These are phyloP conservation scores for Ogataea methylovora DNA, from an alignment of 805 yeast species.

Conservation along the genomic window DNA sequence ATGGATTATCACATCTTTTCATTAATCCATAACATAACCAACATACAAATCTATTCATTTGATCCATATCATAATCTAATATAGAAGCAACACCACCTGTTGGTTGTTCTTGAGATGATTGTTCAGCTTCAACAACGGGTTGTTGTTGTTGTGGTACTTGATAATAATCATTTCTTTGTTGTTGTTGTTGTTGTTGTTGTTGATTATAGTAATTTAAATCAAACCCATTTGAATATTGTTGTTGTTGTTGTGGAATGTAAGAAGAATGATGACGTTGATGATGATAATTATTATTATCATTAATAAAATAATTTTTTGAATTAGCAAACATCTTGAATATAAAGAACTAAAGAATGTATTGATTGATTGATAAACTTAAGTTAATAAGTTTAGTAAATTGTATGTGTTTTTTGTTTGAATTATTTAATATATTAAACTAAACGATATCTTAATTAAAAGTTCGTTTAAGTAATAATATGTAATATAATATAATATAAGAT, in stretches of 20 bases:
- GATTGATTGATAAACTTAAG: too few relatives aligned
- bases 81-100: slow-evolving; percentile 73
- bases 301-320: background rate
- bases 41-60: slow-evolving; percentile 75
- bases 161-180: background rate
- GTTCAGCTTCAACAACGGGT: slow-evolving; percentile 26
- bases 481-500: background rate
- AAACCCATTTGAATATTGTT: background rate
- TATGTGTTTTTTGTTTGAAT: background rate
- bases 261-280: too few relatives aligned
- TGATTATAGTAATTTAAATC: background rate
- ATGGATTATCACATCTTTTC: slow-evolving; percentile 40
- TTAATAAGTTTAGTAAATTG: background rate
- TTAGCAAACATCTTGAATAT: background rate
- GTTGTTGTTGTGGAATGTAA: too few relatives aligned
- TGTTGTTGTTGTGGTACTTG: slow-evolving; percentile 9
- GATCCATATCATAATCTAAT: slow-evolving; percentile 69
- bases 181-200: background rate
- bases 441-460: slow-evolving; percentile 1
- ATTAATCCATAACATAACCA: slow-evolving; percentile 67
- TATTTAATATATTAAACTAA: background rate
- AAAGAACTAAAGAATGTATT: too few relatives aligned
- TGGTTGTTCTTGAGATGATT: slow-evolving; percentile 8
- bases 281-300: background rate
- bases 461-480: background rate